Conservation (phyloP, 345 rosid genomes). For the Populus alba region DNA sequence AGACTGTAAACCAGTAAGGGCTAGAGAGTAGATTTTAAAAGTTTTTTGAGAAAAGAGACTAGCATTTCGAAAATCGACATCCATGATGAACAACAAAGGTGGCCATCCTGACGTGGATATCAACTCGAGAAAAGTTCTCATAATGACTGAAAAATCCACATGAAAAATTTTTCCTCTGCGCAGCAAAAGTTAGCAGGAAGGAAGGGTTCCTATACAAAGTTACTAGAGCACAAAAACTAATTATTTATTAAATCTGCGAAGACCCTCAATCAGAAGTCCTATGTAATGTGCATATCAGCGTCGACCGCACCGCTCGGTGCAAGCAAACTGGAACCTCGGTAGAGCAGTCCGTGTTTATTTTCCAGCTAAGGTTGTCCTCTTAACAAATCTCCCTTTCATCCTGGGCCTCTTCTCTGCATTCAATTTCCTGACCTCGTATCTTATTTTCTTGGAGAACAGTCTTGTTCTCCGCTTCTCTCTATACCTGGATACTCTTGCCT, state of each 20-base stretch:
- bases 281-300: background rate
- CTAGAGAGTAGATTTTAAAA: too few species aligned
- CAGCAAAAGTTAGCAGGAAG: background rate
- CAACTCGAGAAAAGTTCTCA: too few species aligned
- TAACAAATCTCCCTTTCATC: constrained; percentile 97
- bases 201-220: background rate
- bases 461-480: constrained; percentile 86
- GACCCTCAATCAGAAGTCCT: background rate
- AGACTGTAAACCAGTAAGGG: too few species aligned
- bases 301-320: too few species aligned
- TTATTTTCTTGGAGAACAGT: constrained; percentile 86
- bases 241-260: background rate
- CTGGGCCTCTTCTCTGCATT: constrained; percentile 96
- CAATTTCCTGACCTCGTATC: constrained; percentile 89
- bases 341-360: background rate
- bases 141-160: too few species aligned
- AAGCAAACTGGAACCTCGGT: background rate
- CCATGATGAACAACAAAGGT: too few species aligned
- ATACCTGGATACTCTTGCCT: constrained; percentile 83
- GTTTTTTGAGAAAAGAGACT: too few species aligned
- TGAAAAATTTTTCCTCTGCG: background rate
- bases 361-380: constrained; percentile 49
- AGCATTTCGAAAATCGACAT: too few species aligned
- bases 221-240: too few species aligned
- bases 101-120: too few species aligned